These are phyloP conservation scores for Trypanosomatidae sp. DNA, from an alignment of 208 protist genomes.

Conservation along the genomic window DNA sequence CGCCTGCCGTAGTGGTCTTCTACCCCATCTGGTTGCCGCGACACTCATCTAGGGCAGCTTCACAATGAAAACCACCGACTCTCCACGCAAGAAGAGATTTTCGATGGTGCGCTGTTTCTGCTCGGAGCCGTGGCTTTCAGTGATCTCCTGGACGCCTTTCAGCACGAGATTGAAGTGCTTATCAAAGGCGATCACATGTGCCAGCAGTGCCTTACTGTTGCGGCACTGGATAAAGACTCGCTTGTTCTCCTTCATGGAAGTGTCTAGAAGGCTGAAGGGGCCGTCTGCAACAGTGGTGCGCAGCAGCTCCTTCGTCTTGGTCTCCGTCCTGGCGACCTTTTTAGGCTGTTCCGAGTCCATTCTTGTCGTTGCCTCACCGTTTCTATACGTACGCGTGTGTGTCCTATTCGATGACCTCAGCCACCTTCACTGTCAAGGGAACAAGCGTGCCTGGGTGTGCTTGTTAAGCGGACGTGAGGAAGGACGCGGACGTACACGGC, in stretches of 20 bases:
- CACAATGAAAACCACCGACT: constrained; percentile 99
- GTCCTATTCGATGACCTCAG: background rate
- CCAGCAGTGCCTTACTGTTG: constrained; percentile 99
- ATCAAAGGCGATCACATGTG: constrained; percentile 99
- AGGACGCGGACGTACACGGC: background rate
- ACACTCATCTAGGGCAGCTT: constrained; percentile 78
- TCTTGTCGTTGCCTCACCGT: background rate
- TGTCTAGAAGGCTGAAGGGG: constrained; percentile 81
- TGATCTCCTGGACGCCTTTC: constrained; percentile 78
- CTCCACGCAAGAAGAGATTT: constrained; percentile 99
- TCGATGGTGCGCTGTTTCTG: constrained; percentile 94
- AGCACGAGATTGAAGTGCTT: constrained; percentile 99
- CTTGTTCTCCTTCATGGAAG: constrained; percentile 71
- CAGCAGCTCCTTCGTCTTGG: constrained; percentile 60
- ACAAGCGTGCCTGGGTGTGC: background rate
- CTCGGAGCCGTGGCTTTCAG: constrained; percentile 92
- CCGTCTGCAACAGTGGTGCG: constrained; percentile 62
- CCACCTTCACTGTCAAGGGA: background rate
- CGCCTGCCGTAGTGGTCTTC: background rate
- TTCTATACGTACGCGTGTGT: background rate
- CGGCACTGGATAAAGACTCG: constrained; percentile 98
- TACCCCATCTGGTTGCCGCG: background rate
- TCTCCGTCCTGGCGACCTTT: constrained; percentile 27
- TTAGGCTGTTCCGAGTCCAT: constrained; percentile 33
- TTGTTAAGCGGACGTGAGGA: background rate